phyloP scores from a whole-genome alignment of 805 yeast species.

The Zygoascus bituminiphila region DNA sequence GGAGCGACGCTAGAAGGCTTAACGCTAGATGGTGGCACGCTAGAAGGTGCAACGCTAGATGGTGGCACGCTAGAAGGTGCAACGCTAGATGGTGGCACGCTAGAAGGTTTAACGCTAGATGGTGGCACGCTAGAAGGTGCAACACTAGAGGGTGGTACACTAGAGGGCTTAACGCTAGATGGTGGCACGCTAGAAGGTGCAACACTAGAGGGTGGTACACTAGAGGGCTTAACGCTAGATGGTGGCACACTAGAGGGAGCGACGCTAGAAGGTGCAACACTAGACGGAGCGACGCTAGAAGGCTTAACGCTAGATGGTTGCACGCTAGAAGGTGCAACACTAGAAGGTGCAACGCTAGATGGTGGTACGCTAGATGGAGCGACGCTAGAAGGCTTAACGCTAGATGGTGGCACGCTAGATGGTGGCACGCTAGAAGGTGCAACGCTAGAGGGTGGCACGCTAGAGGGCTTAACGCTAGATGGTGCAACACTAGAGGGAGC shows the following conservation, averaged over 20 bases:
- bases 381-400: background rate
- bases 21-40: background rate
- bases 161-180: background rate
- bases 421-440: conserved; percentile 1
- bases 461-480: background rate
- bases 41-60: background rate
- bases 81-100: background rate
- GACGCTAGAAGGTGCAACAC: background rate
- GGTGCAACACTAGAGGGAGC: background rate
- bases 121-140: background rate
- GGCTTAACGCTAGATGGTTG: too few species aligned
- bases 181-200: background rate
- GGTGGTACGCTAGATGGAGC: background rate
- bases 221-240: background rate
- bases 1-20: background rate
- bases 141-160: background rate
- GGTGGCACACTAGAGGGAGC: background rate
- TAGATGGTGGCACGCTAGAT: background rate
- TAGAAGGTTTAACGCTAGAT: background rate
- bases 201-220: background rate
- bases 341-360: background rate
- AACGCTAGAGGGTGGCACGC: background rate
- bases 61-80: background rate
- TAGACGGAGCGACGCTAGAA: background rate
- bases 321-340: background rate